Evolutionary conservation across 805 yeast genomes (phyloP).

Genomic region (Yarrowia keelungensis): DNA sequence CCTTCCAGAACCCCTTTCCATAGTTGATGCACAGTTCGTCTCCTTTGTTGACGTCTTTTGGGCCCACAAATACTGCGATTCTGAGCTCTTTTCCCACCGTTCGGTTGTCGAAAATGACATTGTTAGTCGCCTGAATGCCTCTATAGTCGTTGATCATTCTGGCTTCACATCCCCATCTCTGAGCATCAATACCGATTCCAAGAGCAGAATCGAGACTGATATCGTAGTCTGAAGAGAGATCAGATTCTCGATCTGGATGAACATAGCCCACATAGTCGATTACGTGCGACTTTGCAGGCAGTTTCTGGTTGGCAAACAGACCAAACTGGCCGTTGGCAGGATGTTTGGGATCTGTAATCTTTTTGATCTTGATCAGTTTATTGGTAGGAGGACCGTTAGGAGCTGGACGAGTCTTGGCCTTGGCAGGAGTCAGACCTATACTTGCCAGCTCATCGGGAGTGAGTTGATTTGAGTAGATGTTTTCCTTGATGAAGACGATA

Average conservation of each 20-base stretch:
- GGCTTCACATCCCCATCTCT: constrained; percentile 42
- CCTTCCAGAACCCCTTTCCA: constrained; percentile 45
- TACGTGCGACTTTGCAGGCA: constrained; percentile 41
- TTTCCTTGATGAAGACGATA: constrained; percentile 39
- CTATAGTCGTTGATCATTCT: constrained; percentile 45
- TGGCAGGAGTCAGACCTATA: constrained; percentile 38
- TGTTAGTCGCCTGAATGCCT: constrained; percentile 42
- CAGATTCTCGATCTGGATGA: constrained; percentile 41
- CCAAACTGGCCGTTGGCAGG: constrained; percentile 45
- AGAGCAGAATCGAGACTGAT: constrained; percentile 40
- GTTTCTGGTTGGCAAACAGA: constrained; percentile 42
- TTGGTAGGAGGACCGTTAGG: constrained; percentile 32
- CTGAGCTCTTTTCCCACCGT: constrained; percentile 41
- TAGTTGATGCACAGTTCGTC: constrained; percentile 44
- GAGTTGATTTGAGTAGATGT: constrained; percentile 41
- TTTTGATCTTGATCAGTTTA: constrained; percentile 41
- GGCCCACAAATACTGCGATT: constrained; percentile 42
- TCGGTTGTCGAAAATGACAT: constrained; percentile 43
- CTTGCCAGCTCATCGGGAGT: constrained; percentile 38
- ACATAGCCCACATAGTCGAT: constrained; percentile 44
- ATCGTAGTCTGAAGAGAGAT: constrained; percentile 43
- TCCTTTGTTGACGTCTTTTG: constrained; percentile 42
- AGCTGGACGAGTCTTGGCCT: constrained; percentile 10
- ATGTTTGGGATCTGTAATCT: constrained; percentile 41
- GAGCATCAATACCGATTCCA: constrained; percentile 43